Conservation (phyloP, 306 rosid species). For the Begonia loranthoides region DNA sequence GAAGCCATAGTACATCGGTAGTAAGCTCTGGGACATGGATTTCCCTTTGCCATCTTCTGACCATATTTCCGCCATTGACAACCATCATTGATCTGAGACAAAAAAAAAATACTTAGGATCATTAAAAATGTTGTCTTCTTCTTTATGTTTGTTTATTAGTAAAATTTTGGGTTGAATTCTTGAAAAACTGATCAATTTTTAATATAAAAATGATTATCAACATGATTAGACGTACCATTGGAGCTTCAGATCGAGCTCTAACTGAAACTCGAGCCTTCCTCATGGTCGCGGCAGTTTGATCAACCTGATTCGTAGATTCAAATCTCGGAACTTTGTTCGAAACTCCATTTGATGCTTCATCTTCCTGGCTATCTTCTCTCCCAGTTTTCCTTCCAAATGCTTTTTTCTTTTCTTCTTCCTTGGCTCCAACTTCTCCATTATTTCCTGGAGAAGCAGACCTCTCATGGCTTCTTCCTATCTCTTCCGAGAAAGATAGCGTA, state of each 20-base stretch:
- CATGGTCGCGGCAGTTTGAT: constrained; percentile 54
- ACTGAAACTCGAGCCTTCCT: constrained; percentile 60
- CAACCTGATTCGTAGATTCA: constrained; percentile 34
- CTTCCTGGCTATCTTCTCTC: too few relatives aligned
- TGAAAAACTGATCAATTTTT: too few relatives aligned
- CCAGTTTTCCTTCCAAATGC: too few relatives aligned
- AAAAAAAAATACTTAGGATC: too few relatives aligned
- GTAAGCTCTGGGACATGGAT: constrained; percentile 76
- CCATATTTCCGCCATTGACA: constrained; percentile 93
- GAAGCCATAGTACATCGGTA: constrained; percentile 59
- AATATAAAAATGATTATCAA: too few relatives aligned
- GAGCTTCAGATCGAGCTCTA: constrained; percentile 53
- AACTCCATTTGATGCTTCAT: constrained; percentile 13
- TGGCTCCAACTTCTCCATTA: neutral
- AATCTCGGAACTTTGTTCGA: constrained; percentile 29
- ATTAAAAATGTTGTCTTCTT: too few relatives aligned
- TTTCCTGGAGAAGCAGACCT: neutral
- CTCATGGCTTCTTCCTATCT: neutral
- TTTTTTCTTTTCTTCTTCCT: too few relatives aligned
- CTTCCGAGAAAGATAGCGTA: neutral
- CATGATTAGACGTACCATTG: constrained; percentile 26
- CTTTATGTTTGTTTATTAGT: too few relatives aligned
- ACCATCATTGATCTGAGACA: constrained; percentile 53
- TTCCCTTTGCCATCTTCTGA: constrained; percentile 75
- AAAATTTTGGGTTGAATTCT: too few relatives aligned